Conservation (phyloP, 164 flowering plant species). For the Vitis labrusca region DNA sequence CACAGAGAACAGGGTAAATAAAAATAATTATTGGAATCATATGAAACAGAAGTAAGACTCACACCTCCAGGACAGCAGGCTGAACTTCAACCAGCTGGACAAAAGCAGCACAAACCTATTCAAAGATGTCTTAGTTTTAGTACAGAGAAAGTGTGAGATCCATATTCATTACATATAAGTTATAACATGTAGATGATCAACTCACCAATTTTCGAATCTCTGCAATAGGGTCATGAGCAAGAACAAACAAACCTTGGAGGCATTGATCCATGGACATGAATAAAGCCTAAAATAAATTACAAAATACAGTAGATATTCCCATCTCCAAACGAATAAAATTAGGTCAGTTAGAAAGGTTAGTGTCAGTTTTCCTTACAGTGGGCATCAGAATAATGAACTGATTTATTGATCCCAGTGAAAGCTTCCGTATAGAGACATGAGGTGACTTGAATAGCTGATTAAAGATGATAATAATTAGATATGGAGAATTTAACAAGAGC, state of each 20-base stretch:
- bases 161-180: not conserved
- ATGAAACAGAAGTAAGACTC: conserved; percentile 12
- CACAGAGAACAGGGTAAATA: too few relatives aligned
- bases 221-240: conserved; percentile 74
- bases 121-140: not conserved
- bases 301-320: too few relatives aligned
- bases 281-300: conserved; percentile 55
- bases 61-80: conserved; percentile 82
- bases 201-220: conserved; percentile 97
- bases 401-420: conserved; percentile 82
- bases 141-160: too few relatives aligned
- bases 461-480: not conserved
- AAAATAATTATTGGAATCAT: too few relatives aligned
- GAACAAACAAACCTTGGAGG: conserved; percentile 91
- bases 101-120: conserved; percentile 92
- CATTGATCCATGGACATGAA: conserved; percentile 83
- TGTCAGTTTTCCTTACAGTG: conserved; percentile 48
- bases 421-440: conserved; percentile 80
- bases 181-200: not conserved
- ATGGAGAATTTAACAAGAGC: too few relatives aligned
- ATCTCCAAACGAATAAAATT: too few relatives aligned
- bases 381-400: conserved; percentile 96
- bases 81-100: conserved; percentile 90
- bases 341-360: too few relatives aligned
- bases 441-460: conserved; percentile 93